A percentile compares a stretch with the other conserved stretches of the same genome.
These are phyloP conservation scores for Crotalaria pallida DNA, from an alignment of 306 rosid genomes.

Conservation along the genomic window DNA sequence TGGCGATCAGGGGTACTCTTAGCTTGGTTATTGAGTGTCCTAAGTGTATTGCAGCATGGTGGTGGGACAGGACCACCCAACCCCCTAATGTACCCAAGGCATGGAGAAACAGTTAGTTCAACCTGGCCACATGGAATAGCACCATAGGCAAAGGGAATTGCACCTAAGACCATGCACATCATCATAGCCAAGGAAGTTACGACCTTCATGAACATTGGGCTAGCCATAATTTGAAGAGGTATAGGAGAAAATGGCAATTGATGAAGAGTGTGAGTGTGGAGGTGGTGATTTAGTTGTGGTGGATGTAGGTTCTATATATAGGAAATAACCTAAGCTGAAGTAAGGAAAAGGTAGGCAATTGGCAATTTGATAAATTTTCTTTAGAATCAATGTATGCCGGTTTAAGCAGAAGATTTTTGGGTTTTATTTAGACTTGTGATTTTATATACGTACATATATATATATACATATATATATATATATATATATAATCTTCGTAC, in stretches of 20 bases:
- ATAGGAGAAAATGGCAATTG: neutral
- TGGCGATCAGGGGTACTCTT: slow-evolving; percentile 12
- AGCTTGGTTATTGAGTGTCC: neutral
- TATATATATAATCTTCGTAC: too few species aligned
- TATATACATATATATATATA: too few species aligned
- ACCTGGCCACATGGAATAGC: slow-evolving; percentile 11
- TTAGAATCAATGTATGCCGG: too few species aligned
- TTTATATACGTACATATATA: too few species aligned
- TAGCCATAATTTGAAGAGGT: slow-evolving; percentile 2
- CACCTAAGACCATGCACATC: neutral
- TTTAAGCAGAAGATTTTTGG: too few species aligned
- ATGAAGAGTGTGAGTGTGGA: neutral
- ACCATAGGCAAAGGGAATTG: neutral
- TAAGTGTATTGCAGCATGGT: slow-evolving; percentile 14
- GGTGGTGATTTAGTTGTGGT: neutral
- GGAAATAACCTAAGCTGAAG: neutral
- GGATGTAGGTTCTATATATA: neutral
- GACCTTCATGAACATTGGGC: neutral
- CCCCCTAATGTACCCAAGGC: neutral
- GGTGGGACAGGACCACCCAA: neutral
- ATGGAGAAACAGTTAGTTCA: neutral
- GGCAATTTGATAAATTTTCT: neutral
- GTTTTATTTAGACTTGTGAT: too few species aligned
- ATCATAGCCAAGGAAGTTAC: neutral
- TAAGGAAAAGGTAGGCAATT: neutral